Conservation (phyloP, 169 alveolate genomes). For the Pseudocohnilembus persalinus region DNA sequence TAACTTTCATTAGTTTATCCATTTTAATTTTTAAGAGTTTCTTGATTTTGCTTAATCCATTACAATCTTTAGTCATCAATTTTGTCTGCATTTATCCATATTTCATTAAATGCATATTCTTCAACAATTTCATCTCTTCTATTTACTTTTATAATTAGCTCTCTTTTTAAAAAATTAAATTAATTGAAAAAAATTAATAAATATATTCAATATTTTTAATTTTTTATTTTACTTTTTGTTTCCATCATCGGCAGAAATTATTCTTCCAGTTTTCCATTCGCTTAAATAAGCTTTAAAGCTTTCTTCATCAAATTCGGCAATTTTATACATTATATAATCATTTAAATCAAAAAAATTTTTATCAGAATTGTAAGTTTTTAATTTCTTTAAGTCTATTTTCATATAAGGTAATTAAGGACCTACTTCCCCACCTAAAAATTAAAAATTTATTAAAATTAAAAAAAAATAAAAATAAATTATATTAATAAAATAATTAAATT, state of each 20-base stretch:
- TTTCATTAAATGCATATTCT: not conserved
- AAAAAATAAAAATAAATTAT: too few species aligned
- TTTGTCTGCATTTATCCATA: not conserved
- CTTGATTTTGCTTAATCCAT: too few species aligned
- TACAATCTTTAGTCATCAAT: too few species aligned
- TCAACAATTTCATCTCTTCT: not conserved
- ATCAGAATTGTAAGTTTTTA: too few species aligned
- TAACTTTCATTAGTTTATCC: too few species aligned
- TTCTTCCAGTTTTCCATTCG: constrained; percentile 16
- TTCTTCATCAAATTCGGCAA: constrained; percentile 10
- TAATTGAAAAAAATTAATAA: not conserved
- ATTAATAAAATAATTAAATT: too few species aligned
- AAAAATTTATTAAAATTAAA: too few species aligned
- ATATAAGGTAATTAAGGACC: too few species aligned
- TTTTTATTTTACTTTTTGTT: not conserved
- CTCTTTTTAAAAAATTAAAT: not conserved
- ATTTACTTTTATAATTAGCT: not conserved
- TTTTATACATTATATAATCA: constrained; percentile 7
- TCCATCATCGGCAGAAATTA: not conserved
- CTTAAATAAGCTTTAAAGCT: not conserved
- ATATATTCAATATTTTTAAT: not conserved
- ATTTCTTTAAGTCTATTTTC: too few species aligned
- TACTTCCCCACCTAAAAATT: too few species aligned
- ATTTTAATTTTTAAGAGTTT: too few species aligned
- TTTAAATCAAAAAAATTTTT: constrained; percentile 4